A percentile compares a stretch with the other conserved stretches of the same genome.
Conservation (phyloP, 495 filamentous ascomycete genomes). For the Hypomontagnella submonticulosa region DNA sequence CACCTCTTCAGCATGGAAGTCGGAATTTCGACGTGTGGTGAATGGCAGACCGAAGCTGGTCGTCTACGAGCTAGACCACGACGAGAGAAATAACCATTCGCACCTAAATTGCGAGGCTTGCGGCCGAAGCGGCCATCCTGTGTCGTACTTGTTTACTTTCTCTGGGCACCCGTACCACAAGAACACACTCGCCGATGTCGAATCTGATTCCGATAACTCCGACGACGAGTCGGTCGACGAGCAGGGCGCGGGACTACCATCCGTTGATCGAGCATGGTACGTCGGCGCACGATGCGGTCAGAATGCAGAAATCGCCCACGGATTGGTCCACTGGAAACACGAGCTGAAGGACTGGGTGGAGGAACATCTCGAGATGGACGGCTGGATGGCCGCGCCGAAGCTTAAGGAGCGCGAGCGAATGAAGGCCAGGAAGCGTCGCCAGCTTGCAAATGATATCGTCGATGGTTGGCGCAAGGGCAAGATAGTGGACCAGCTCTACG, state of each 20-base stretch:
- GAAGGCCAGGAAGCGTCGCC: conserved; percentile 63
- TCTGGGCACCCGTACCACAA: conserved; percentile 76
- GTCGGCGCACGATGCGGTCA: conserved; percentile 65
- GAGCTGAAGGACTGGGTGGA: conserved; percentile 77
- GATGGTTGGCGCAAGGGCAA: conserved; percentile 47
- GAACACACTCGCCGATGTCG: conserved; percentile 73
- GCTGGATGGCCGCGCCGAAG: conserved; percentile 57
- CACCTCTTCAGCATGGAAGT: conserved; percentile 77
- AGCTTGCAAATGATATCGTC: conserved; percentile 61
- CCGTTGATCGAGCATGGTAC: conserved; percentile 52
- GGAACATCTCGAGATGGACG: conserved; percentile 65
- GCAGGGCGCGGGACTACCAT: conserved; percentile 47
- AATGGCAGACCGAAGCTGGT: conserved; percentile 69
- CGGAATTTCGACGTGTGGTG: conserved; percentile 71
- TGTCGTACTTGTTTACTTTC: conserved; percentile 70
- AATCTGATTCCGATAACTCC: conserved; percentile 56
- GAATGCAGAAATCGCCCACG: conserved; percentile 77
- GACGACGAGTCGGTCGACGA: conserved; percentile 53
- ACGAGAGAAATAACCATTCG: conserved; percentile 46
- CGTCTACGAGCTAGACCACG: conserved; percentile 42
- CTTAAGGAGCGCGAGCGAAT: conserved; percentile 56
- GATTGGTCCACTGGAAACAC: conserved; percentile 78
- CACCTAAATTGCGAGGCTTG: conserved; percentile 77
- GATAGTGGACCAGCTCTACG: conserved; percentile 46
- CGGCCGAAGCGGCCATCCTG: conserved; percentile 73